phyloP scores from a whole-genome alignment of 1,139 yeast species.

The Saccharomyces hybrid region DNA sequence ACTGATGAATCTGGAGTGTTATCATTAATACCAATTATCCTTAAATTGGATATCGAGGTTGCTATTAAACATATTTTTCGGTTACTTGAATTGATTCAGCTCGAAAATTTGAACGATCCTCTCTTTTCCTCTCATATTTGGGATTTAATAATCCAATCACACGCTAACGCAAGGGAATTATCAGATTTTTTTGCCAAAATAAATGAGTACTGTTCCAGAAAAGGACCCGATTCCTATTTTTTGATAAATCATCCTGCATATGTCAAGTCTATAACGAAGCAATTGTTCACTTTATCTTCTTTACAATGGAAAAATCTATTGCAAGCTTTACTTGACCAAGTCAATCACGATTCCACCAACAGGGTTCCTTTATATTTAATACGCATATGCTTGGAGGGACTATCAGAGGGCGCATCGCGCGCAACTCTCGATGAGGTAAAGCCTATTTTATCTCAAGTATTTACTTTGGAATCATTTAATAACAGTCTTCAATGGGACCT shows the following conservation, averaged over 20 bases:
- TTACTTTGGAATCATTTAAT: conserved; percentile 16
- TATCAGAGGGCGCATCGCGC: conserved; percentile 16
- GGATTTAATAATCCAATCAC: conserved; percentile 40
- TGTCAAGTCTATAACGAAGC: not conserved
- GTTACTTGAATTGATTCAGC: conserved; percentile 29
- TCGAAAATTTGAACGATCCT: conserved; percentile 7
- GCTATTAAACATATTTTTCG: conserved; percentile 36
- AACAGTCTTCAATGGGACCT: conserved; percentile 39
- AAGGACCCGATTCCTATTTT: not conserved
- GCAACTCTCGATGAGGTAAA: conserved; percentile 24
- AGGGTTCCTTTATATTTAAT: conserved; percentile 8
- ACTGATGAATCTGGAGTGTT: conserved; percentile 12
- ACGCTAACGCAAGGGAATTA: conserved; percentile 54
- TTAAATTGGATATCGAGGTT: conserved; percentile 46
- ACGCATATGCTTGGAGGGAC: conserved; percentile 16
- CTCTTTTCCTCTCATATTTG: conserved; percentile 29
- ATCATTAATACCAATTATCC: conserved; percentile 37
- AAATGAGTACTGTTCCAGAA: not conserved
- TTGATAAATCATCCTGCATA: not conserved
- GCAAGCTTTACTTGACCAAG: conserved; percentile 10
- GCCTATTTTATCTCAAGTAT: conserved; percentile 19
- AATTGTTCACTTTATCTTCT: conserved; percentile 35
- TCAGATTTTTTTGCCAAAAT: conserved; percentile 37
- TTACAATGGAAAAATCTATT: conserved; percentile 36
- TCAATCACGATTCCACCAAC: conserved; percentile 7